Conservation (phyloP, 768 basidiomycete species). For the Exsudoporus frostii region DNA sequence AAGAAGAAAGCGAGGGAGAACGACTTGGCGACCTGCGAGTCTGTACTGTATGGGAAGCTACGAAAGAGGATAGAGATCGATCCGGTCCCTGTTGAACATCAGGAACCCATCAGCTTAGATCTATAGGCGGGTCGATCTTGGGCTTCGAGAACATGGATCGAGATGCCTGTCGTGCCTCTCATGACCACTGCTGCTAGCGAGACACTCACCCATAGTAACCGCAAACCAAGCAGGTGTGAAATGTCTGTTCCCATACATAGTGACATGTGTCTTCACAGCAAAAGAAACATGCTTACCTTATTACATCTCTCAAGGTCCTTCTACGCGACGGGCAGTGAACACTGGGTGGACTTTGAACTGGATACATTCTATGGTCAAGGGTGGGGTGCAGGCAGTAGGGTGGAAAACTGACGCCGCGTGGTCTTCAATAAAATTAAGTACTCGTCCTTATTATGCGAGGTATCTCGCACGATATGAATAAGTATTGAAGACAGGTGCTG, state of each 20-base stretch:
- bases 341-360: background rate
- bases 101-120: background rate
- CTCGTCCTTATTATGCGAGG: no score
- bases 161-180: background rate
- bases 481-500: no score
- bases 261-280: background rate
- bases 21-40: constrained; percentile 38
- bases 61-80: constrained; percentile 54
- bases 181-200: no score
- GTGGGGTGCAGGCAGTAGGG: background rate
- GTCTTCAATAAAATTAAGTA: background rate
- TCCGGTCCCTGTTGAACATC: constrained; percentile 40
- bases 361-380: background rate
- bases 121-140: background rate
- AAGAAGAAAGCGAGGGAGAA: constrained; percentile 54
- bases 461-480: no score
- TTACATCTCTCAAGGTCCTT: constrained; percentile 35
- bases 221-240: constrained; percentile 58
- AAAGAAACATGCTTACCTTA: constrained; percentile 28
- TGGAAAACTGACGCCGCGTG: background rate
- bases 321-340: background rate
- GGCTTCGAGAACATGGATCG: background rate
- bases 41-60: constrained; percentile 52
- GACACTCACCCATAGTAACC: constrained; percentile 47
- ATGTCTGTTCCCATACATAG: constrained; percentile 31